Evolutionary conservation across 2,329 filamentous ascomycete genomes (phyloP), one percentile per base, ranked within the genome.

Genomic region (Bimuria novae-zelandiae): DNA sequence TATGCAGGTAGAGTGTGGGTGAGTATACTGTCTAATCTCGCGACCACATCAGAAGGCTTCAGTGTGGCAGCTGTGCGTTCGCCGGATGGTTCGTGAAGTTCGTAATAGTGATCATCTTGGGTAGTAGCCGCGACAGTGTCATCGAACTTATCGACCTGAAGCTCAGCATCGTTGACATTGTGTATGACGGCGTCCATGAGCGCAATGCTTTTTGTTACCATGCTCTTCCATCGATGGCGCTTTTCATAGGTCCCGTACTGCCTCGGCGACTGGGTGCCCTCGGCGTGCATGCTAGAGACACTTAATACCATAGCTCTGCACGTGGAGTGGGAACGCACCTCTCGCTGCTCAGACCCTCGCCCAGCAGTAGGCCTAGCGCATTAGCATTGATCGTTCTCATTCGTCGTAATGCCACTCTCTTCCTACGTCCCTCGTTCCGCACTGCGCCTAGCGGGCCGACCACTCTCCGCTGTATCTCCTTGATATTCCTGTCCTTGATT

Each of bases 141-240:
- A 63, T 85, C 82, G 59, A 85, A 84, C 48, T 81, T 80, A 25
- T 78, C 75, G 10, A 81, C 69, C 7, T 75, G 74, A 17, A 79
- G 72, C 21, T 89, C 85, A 35, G 89, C 73, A 19, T 82, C 78
- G 41, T 84, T 83, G 16, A 89, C 85, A 62, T 91, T 89, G 23
- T 82, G 83, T 5, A 96, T 82, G 17, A 97, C 87, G 64, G 88
- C 89, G 65, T 95, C 90, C 82, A 97, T 95, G 25, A 97, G 77
- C 19, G 86, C 85, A 39, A 97, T 88, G 62, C 89, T 95, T 51
- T 88, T 85, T 60, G 90, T 87, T 17, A 97, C 85, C 10, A 89
- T 84, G 30, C 84, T 84, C 71, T 92, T 94, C 85, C 85, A 89
- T 55, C 83, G 78, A 19, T 80, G 73, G 30, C 67, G 67, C 40